A percentile compares a stretch with the other conserved stretches of the same genome.
These are phyloP conservation scores for Aspergillus fischeri DNA, from an alignment of 2,329 filamentous ascomycete species.

Conservation along the genomic window DNA sequence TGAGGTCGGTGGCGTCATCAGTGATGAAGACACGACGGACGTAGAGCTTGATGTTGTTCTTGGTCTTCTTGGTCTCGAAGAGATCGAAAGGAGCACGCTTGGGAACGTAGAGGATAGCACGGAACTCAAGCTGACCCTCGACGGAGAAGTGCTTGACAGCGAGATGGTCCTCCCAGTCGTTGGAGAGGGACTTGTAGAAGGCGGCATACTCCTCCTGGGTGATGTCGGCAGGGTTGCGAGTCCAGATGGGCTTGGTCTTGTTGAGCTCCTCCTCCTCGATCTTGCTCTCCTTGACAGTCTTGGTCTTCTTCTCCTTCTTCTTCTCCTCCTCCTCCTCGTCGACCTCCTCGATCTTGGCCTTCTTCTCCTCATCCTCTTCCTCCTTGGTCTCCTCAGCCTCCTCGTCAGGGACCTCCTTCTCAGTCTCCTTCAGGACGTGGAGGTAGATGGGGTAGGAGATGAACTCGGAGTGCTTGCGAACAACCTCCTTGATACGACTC, in stretches of 20 bases:
- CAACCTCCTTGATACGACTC: slow-evolving; percentile 99
- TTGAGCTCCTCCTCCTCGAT: slow-evolving; percentile 99
- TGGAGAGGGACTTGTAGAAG: slow-evolving; percentile 99
- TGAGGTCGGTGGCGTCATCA: slow-evolving; percentile 97
- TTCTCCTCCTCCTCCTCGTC: slow-evolving; percentile 80
- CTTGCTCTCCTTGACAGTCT: slow-evolving; percentile 98
- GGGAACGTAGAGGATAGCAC: slow-evolving; percentile 97
- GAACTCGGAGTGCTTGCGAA: slow-evolving; percentile 99
- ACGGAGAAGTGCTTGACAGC: slow-evolving; percentile 99
- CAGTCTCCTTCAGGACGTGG: slow-evolving; percentile 97
- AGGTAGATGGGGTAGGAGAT: slow-evolving; percentile 99
- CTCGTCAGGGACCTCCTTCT: slow-evolving; percentile 98
- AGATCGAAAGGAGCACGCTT: slow-evolving; percentile 99
- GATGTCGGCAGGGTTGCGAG: slow-evolving; percentile 94
- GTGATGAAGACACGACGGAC: slow-evolving; percentile 99
- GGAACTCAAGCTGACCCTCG: slow-evolving; percentile 99
- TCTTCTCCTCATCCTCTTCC: slow-evolving; percentile 83
- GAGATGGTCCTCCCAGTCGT: slow-evolving; percentile 99
- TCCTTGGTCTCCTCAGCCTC: slow-evolving; percentile 72
- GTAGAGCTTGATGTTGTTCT: slow-evolving; percentile 99
- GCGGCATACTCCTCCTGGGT: slow-evolving; percentile 92
- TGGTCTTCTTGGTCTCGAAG: slow-evolving; percentile 99
- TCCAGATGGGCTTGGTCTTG: slow-evolving; percentile 99
- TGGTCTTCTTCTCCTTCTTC: slow-evolving; percentile 94
- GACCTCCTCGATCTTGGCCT: slow-evolving; percentile 91